A percentile compares a stretch with the other conserved stretches of the same genome.
phyloP scores from a whole-genome alignment of 257 asterid species.

The Solanum pinnatisectum region DNA sequence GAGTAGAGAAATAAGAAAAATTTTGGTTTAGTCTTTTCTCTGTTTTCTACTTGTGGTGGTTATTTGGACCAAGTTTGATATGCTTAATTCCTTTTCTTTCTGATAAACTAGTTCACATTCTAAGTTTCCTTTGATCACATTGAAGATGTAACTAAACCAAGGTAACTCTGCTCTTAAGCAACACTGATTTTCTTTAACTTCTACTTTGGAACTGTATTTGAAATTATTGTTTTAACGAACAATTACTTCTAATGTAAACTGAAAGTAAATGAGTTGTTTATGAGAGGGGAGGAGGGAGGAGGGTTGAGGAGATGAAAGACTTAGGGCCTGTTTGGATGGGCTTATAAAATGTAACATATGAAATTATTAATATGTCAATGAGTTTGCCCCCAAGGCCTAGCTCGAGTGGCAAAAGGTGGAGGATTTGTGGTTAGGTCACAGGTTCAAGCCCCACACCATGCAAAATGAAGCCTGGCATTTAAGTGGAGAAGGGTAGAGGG shows the following conservation, averaged over 20 bases:
- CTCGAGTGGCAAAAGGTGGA: too few relatives aligned
- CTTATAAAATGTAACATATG: too few relatives aligned
- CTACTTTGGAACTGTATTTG: not conserved
- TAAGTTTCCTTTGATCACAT: not conserved
- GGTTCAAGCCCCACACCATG: too few relatives aligned
- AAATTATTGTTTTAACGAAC: not conserved
- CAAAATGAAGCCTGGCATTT: too few relatives aligned
- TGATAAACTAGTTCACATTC: not conserved
- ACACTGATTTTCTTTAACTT: not conserved
- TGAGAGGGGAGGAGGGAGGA: not conserved
- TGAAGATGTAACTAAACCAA: not conserved
- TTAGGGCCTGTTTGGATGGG: not conserved
- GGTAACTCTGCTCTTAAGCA: not conserved
- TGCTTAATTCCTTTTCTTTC: not conserved
- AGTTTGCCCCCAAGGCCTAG: too few relatives aligned
- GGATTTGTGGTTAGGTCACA: too few relatives aligned
- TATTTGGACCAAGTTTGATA: not conserved
- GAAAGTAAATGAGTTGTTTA: not conserved
- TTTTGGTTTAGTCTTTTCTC: not conserved
- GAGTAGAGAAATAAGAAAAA: not conserved
- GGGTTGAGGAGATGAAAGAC: not conserved
- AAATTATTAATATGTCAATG: too few relatives aligned
- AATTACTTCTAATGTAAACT: not conserved
- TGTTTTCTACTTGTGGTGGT: not conserved
- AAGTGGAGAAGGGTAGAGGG: too few relatives aligned